Evolutionary conservation across 1,139 yeast genomes (phyloP).

Genomic region (Yamadazyma sp.): DNA sequence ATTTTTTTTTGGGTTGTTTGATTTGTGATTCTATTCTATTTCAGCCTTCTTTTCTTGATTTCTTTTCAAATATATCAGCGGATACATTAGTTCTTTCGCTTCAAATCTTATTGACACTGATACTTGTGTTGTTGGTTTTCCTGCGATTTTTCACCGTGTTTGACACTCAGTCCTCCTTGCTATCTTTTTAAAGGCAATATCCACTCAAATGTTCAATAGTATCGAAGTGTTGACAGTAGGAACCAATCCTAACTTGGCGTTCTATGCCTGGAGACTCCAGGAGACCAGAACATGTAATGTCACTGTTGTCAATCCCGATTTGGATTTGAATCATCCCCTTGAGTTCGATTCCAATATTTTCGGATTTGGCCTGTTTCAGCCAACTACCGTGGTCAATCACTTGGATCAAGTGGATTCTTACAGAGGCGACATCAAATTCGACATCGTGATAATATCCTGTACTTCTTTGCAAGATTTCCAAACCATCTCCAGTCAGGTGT

Average conservation of each 20-base stretch:
- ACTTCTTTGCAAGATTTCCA: constrained; percentile 46
- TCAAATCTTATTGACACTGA: not conserved
- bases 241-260: constrained; percentile 47
- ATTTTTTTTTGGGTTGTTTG: not conserved
- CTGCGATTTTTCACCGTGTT: not conserved
- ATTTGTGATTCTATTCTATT: not conserved
- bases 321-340: constrained; percentile 16
- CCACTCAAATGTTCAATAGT: constrained; percentile 1
- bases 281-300: constrained; percentile 36
- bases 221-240: constrained; percentile 27
- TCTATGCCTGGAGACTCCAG: constrained; percentile 51
- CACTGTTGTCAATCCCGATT: constrained; percentile 30
- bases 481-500: constrained; percentile 24
- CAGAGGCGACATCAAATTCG: constrained; percentile 22
- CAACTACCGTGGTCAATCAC: constrained; percentile 21
- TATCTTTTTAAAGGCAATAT: not conserved
- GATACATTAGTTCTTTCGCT: not conserved
- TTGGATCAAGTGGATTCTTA: constrained; percentile 18
- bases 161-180: not conserved
- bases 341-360: constrained; percentile 20
- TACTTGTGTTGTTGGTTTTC: not conserved
- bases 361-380: constrained; percentile 21
- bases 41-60: not conserved
- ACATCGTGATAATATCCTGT: constrained; percentile 37
- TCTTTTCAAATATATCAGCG: not conserved